Evolutionary conservation across 192 early-diverging fungal species (phyloP).

Genomic region (Lunasporangiospora selenospora): DNA sequence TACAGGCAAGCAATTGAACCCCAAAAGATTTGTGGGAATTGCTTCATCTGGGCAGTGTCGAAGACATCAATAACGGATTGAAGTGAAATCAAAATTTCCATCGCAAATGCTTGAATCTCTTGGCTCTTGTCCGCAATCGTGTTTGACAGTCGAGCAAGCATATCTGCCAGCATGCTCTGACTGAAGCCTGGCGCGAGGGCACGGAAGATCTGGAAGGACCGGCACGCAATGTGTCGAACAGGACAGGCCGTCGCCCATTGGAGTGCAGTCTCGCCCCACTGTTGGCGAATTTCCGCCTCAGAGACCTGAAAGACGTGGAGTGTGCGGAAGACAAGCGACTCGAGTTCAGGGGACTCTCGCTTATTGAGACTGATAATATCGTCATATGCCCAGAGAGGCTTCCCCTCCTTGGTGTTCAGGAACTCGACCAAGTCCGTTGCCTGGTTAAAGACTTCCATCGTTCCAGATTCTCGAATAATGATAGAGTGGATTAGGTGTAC

Average conservation of each 20-base stretch:
- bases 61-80: slow-evolving; percentile 67
- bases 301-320: slow-evolving; percentile 55
- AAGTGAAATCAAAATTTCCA: slow-evolving; percentile 78
- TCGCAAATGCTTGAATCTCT: slow-evolving; percentile 83
- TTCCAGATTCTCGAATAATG: slow-evolving; percentile 65
- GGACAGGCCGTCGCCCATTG: slow-evolving; percentile 85
- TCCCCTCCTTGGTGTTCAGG: slow-evolving; percentile 72
- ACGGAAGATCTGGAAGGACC: slow-evolving; percentile 86
- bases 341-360: slow-evolving; percentile 54
- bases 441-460: slow-evolving; percentile 55
- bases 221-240: slow-evolving; percentile 85
- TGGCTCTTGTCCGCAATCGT: slow-evolving; percentile 77
- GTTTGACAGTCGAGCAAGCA: slow-evolving; percentile 76
- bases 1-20: slow-evolving; percentile 73
- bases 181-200: slow-evolving; percentile 74
- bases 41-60: slow-evolving; percentile 56
- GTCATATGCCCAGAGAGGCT: slow-evolving; percentile 81
- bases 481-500: slow-evolving; percentile 81
- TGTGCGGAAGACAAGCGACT: slow-evolving; percentile 55
- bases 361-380: slow-evolving; percentile 68
- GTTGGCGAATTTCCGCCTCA: slow-evolving; percentile 60
- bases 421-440: slow-evolving; percentile 53
- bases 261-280: slow-evolving; percentile 83
- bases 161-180: slow-evolving; percentile 76
- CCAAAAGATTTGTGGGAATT: slow-evolving; percentile 88